phyloP scores from a whole-genome alignment of 1,284 basidiomycete genomes.

The Naganishia sp. region DNA sequence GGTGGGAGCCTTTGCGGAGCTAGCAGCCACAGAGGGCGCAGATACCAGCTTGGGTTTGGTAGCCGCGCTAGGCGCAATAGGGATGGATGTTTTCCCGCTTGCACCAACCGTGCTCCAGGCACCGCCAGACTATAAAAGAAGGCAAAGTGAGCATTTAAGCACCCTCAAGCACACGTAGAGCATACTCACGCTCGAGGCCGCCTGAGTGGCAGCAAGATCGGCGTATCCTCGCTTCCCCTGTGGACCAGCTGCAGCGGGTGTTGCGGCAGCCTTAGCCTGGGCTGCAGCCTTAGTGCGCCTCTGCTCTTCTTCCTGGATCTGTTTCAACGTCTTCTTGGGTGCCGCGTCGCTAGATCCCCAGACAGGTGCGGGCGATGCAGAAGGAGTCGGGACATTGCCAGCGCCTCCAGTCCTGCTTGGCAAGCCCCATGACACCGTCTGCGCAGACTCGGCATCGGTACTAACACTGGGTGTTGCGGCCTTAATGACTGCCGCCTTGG shows the following conservation, averaged over 20 bases:
- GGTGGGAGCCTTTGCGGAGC: conserved; percentile 41
- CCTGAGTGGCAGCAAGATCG: conserved; percentile 73
- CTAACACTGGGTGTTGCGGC: conserved; percentile 46
- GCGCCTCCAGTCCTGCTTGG: conserved; percentile 43
- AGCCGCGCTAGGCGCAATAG: conserved; percentile 38
- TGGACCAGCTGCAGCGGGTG: conserved; percentile 44
- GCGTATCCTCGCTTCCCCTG: conserved; percentile 68
- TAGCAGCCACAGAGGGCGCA: conserved; percentile 32
- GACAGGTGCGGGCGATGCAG: conserved; percentile 48
- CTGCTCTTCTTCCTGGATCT: conserved; percentile 98
- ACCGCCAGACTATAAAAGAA: conserved; percentile 54
- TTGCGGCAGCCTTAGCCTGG: conserved; percentile 49
- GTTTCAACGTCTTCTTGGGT: conserved; percentile 92
- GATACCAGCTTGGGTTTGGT: conserved; percentile 35
- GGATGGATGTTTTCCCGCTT: conserved; percentile 63
- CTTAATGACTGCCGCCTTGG: conserved; percentile 57
- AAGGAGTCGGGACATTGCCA: conserved; percentile 37
- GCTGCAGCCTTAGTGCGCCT: conserved; percentile 62
- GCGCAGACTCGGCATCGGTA: conserved; percentile 41
- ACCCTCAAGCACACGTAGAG: not conserved
- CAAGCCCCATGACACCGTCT: conserved; percentile 55
- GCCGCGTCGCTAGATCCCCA: conserved; percentile 46
- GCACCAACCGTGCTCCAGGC: conserved; percentile 85
- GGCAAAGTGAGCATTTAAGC: conserved; percentile 3
- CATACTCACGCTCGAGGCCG: conserved; percentile 62